phyloP scores from a whole-genome alignment of 2,329 filamentous ascomycete genomes.

The Aspergillus awamori region DNA sequence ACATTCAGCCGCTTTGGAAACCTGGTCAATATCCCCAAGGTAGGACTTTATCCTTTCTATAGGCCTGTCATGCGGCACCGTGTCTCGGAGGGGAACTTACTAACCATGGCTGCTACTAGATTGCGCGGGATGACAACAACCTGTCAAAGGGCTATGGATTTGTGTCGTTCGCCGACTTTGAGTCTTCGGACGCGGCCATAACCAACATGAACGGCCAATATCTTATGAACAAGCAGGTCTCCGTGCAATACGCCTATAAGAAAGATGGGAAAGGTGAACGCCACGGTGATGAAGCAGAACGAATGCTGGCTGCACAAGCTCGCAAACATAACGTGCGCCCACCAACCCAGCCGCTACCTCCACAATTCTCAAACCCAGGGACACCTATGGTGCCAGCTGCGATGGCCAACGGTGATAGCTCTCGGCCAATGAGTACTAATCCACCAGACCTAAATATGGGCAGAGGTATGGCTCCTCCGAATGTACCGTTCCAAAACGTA shows the following conservation, averaged over 20 bases:
- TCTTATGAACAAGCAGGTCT: constrained; percentile 94
- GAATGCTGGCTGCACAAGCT: constrained; percentile 86
- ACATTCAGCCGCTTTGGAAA: constrained; percentile 91
- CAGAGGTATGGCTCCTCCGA: constrained; percentile 45
- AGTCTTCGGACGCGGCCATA: constrained; percentile 88
- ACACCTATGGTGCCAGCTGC: constrained; percentile 48
- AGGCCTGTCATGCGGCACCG: too few relatives aligned
- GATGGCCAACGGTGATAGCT: constrained; percentile 48
- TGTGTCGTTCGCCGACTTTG: constrained; percentile 89
- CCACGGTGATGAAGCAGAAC: constrained; percentile 91
- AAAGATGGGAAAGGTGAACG: constrained; percentile 97
- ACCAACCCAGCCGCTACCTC: constrained; percentile 73
- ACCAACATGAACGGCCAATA: constrained; percentile 94
- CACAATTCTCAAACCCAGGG: constrained; percentile 65
- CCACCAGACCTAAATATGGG: constrained; percentile 41
- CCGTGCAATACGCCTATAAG: constrained; percentile 98
- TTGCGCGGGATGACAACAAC: constrained; percentile 83
- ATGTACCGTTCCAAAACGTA: constrained; percentile 46
- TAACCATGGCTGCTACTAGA: constrained; percentile 42
- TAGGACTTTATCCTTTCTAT: constrained; percentile 40
- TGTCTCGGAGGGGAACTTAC: constrained; percentile 11
- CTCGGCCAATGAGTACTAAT: constrained; percentile 36
- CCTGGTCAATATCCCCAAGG: constrained; percentile 82
- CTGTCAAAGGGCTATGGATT: constrained; percentile 96
- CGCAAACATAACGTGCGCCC: constrained; percentile 92